Base-by-base conservation (phyloP, 805 yeast species). In the Yarrowia sp. region DNA sequence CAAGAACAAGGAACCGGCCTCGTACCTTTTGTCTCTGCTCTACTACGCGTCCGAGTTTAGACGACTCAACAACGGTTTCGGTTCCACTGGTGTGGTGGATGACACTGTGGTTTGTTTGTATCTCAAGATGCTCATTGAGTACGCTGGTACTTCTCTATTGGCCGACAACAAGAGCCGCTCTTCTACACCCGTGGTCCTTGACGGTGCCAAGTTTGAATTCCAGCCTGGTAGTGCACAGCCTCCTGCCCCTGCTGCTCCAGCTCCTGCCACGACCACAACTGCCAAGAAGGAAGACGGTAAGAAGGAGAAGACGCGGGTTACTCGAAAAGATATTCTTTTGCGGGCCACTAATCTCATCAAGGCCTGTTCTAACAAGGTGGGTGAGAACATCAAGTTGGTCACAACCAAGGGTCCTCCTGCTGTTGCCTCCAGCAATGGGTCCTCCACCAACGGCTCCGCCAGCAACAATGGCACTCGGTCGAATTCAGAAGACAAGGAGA, bases 41-140 rank as follows among this genome's bases (percentile, higher is more conserved):
- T 72, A 70, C 43, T 71, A 67, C 48, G 71, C 72, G 0, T 66
- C 81, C 16, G 92, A 87, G 58, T 79, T 89, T 70, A 80, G 90
- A 67, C 82, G 87, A 66, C 80, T 88, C 75, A 90, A 91, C 67
- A 89, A 87, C 72, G 96, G 96, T 0, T 87, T 86, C 73, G 93
- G 92, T 0, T 85, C 95, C 2, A 88, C 95, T 0, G 73, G 74
- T 1, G 84, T 90, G 0, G 82, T 89, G 64, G 96, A 90, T 73
- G 95, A 90, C 67, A 82, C 90, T 0, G 83, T 83, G 67, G 85
- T 86, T 36, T 81, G 87, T 8, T 72, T 88, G 0, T 90, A 80
- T 70, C 74, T 90, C 70, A 78, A 77, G 63, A 71, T 88, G 9
- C 87, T 68, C 58, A 49, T 61, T 33, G 66, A 33, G 36, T 33